Base-by-base conservation (phyloP, 2,329 filamentous ascomycete genomes). In the Cadophora gregata region DNA sequence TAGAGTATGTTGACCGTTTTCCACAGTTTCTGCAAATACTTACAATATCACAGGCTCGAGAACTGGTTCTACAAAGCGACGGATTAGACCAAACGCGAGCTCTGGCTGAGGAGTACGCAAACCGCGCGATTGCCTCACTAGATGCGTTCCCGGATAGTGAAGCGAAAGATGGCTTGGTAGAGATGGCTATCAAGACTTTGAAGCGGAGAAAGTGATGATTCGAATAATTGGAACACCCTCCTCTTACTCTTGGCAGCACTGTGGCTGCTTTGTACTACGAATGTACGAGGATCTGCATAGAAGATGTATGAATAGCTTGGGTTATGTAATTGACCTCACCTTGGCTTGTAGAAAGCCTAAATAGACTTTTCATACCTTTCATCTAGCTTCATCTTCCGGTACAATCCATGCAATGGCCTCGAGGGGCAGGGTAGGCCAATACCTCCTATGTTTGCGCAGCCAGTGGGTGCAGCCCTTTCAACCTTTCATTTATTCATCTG, bases 171-270 rank as follows among this genome's bases (percentile, higher is more conserved):
- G 95, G 95, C 0, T 83, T 99, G 48, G 83, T 97, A 55, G 93
- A 97, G 76, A 97, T 98, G 93, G 96, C 93, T 72, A 86, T 90
- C 74, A 97, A 97, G 83, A 93, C 94, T 19, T 88, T 97, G 82
- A 90, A 93, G 80, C 86, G 95, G 75, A 86, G 93, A 78, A 97
- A 97, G 80, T 98, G 84, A 75, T 63, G 27, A 36, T 47, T 62
- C 24, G 59, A 16, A 55, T 38, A 33, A 29, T 51, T 66, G 61
- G 67, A 70, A 31, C 66, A 68, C 36, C 31, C 66, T 68, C 63
- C 65, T 59, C 67, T 71, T 66, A 63, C 47, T 66, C 62, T 55
- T 21, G 56, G 62, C 61, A 62, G 51, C 38, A 24, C 63, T 59
- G 27, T 31, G 70, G 68, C 59, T 56, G 68, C 59, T 45, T 31